Evolutionary conservation across 2,329 filamentous ascomycete genomes (phyloP).

Genomic region (Fusarium liriodendri): DNA sequence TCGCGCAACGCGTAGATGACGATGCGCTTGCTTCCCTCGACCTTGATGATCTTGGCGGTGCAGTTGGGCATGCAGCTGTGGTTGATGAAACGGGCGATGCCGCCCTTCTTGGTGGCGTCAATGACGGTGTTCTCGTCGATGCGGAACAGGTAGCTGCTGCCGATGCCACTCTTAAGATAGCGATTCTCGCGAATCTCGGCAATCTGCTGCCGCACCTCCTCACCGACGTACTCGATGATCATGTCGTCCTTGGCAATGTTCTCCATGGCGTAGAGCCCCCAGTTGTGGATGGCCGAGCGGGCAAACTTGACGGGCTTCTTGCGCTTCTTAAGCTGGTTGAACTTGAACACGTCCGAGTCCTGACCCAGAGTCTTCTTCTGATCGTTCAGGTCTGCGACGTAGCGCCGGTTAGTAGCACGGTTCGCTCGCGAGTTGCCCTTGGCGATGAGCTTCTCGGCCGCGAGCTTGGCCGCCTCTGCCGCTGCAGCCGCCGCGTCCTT

Average conservation of each 20-base stretch:
- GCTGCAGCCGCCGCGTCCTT: slow-evolving; percentile 75
- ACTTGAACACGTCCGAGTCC: slow-evolving; percentile 92
- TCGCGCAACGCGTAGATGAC: slow-evolving; percentile 98
- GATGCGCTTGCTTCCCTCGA: slow-evolving; percentile 97
- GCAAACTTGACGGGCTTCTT: slow-evolving; percentile 99
- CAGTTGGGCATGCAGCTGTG: slow-evolving; percentile 98
- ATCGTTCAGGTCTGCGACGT: slow-evolving; percentile 93
- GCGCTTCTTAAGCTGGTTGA: slow-evolving; percentile 99
- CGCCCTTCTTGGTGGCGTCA: slow-evolving; percentile 97
- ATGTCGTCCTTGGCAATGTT: slow-evolving; percentile 98
- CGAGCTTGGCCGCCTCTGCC: slow-evolving; percentile 77
- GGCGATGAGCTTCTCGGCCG: slow-evolving; percentile 81
- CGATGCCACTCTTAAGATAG: slow-evolving; percentile 96
- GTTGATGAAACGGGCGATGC: slow-evolving; percentile 98
- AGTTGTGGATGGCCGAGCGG: slow-evolving; percentile 97
- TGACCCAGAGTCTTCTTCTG: slow-evolving; percentile 87
- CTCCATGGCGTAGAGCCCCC: slow-evolving; percentile 97
- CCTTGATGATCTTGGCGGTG: slow-evolving; percentile 99
- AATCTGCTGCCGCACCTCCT: slow-evolving; percentile 96
- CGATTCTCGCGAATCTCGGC: slow-evolving; percentile 94
- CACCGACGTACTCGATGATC: slow-evolving; percentile 99
- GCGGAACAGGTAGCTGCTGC: slow-evolving; percentile 96
- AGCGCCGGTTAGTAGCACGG: slow-evolving; percentile 93
- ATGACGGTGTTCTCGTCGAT: slow-evolving; percentile 98
- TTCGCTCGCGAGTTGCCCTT: slow-evolving; percentile 94